phyloP scores from a whole-genome alignment of 1,284 basidiomycete species.

The Trichosporon asahii region DNA sequence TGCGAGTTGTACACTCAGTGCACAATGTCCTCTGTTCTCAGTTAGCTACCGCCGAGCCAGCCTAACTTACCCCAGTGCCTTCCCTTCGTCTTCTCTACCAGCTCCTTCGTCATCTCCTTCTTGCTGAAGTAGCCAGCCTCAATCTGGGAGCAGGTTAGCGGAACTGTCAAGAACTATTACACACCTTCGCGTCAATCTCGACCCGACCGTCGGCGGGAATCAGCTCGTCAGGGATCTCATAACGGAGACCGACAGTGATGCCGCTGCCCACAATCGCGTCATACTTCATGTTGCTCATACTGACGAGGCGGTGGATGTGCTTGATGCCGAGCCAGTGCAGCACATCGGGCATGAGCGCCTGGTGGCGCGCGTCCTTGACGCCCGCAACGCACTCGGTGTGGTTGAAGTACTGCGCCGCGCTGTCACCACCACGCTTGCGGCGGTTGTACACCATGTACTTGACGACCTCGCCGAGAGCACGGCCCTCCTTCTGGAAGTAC shows the following conservation, averaged over 20 bases:
- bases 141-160: slow-evolving; percentile 55
- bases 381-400: slow-evolving; percentile 89
- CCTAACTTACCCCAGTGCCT: slow-evolving; percentile 66
- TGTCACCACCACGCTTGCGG: slow-evolving; percentile 88
- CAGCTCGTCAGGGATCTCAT: slow-evolving; percentile 80
- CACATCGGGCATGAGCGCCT: slow-evolving; percentile 93
- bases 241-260: slow-evolving; percentile 75
- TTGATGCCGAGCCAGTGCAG: slow-evolving; percentile 89
- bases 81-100: slow-evolving; percentile 80
- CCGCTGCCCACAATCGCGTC: slow-evolving; percentile 84
- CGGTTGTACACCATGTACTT: slow-evolving; percentile 86
- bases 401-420: slow-evolving; percentile 89
- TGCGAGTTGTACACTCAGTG: slow-evolving; percentile 17
- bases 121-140: slow-evolving; percentile 88
- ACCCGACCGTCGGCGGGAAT: slow-evolving; percentile 88
- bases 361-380: slow-evolving; percentile 94
- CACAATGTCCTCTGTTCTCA: slow-evolving; percentile 32
- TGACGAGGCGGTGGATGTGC: slow-evolving; percentile 84
- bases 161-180: background rate
- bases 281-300: slow-evolving; percentile 84
- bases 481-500: slow-evolving; percentile 84
- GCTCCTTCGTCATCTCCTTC: slow-evolving; percentile 64
- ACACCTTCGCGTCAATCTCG: slow-evolving; percentile 80
- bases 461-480: slow-evolving; percentile 72
- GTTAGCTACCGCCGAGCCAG: slow-evolving; percentile 5